phyloP scores from a whole-genome alignment of 441 rosid genomes.

The Pelargonium australe region DNA sequence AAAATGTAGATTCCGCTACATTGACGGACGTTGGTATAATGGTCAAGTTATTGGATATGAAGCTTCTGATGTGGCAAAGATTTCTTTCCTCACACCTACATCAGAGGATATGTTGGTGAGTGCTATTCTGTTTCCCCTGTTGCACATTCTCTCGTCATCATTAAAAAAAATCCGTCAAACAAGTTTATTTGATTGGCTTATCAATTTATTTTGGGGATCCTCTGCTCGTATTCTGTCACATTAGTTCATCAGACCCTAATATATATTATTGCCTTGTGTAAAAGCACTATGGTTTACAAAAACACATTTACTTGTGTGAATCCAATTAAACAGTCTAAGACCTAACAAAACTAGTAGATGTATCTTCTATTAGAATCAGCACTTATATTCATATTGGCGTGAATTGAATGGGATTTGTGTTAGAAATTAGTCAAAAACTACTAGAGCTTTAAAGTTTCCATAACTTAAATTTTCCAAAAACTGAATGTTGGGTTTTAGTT shows the following conservation, averaged over 20 bases:
- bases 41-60: constrained; percentile 61
- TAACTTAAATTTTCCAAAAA: too few relatives aligned
- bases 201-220: neutral
- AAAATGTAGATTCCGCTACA: constrained; percentile 63
- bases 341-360: neutral
- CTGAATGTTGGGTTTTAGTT: too few relatives aligned
- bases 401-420: too few relatives aligned
- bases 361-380: neutral
- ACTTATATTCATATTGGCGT: neutral
- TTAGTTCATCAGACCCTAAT: neutral
- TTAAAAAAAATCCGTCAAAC: neutral
- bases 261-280: neutral
- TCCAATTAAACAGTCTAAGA: neutral
- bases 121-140: constrained; percentile 3
- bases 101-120: constrained; percentile 83
- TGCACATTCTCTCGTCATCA: neutral
- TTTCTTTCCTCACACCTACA: constrained; percentile 76
- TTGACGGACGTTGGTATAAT: constrained; percentile 87
- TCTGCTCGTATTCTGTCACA: neutral
- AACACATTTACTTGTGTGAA: neutral
- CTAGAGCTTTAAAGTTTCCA: too few relatives aligned
- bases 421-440: too few relatives aligned
- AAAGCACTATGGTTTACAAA: neutral
- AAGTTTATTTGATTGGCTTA: neutral
- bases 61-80: constrained; percentile 49